Evolutionary conservation across 352 stramenopile species (phyloP).

Genomic region (Thalassiosira mediterranea): DNA sequence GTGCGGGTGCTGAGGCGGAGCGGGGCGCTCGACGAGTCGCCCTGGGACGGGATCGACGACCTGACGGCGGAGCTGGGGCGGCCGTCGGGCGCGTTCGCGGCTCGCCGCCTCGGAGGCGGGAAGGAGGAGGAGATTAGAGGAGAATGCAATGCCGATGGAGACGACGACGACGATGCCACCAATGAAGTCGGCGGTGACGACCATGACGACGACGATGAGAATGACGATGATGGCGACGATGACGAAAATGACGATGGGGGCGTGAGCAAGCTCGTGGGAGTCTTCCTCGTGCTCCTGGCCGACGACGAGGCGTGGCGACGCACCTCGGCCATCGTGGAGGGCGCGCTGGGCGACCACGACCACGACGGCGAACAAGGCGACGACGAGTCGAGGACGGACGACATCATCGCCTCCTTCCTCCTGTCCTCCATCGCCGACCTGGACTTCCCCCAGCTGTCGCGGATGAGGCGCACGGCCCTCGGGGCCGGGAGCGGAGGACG

Average conservation of each 20-base stretch:
- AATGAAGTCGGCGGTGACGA: not conserved
- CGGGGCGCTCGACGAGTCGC: slow-evolving; percentile 23
- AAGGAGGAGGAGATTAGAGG: not conserved
- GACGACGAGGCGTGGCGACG: slow-evolving; percentile 20
- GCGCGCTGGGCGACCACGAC: not conserved
- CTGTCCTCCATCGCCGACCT: slow-evolving; percentile 15
- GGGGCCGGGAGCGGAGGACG: slow-evolving; percentile 13
- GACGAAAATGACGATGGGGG: slow-evolving; percentile 28
- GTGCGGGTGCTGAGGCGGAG: slow-evolving; percentile 20
- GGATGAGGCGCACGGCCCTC: slow-evolving; percentile 10
- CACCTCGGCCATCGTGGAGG: slow-evolving; percentile 5
- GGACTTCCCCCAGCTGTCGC: not conserved
- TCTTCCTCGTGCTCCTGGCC: slow-evolving; percentile 24
- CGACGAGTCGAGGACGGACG: slow-evolving; percentile 21
- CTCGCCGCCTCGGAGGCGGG: not conserved
- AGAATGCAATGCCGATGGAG: not conserved
- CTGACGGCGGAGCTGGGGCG: slow-evolving; percentile 19
- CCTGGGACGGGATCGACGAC: slow-evolving; percentile 30
- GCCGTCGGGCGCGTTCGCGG: slow-evolving; percentile 10
- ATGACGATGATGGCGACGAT: not conserved
- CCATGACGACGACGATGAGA: not conserved
- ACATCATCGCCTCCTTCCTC: slow-evolving; percentile 24
- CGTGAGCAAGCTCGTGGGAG: slow-evolving; percentile 32
- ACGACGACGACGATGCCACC: not conserved
- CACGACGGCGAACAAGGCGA: not conserved